Base-by-base conservation (phyloP, 805 yeast species). In the Jamesozyma spencerorum region DNA sequence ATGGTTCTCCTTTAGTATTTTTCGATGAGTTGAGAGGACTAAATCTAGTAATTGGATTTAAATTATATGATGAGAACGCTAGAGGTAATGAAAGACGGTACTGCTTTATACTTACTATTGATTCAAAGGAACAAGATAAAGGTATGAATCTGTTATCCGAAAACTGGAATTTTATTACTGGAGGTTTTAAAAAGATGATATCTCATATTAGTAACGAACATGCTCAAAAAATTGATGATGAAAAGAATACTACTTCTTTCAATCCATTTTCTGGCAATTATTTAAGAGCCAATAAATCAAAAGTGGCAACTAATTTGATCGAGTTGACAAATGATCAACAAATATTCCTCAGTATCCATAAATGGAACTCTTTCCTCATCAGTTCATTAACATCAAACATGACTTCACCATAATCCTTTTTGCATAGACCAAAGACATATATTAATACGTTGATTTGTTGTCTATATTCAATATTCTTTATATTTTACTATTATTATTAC, bases 41-140 rank as follows among this genome's bases (percentile, higher is more conserved):
- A 47, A 75, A 85, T 22, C 57, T 81, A 6, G 69, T 74, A 12
- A 65, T 74, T 42, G 70, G 79, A 3, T 80, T 82, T 63, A 79
- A 79, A 53, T 57, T 81, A 24, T 65, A 67, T 31, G 90, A 82
- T 55, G 60, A 68, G 11, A 74, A 75, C 36, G 87, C 90, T 0
- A 65, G 90, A 41, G 90, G 90, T 2, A 75, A 81, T 1, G 87
- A 82, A 54, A 63, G 90, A 43, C 71, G 82, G 39, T 82, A 80
- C 49, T 68, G 81, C 1, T 55, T 79, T 15, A 68, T 80, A 42
- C 75, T 80, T 12, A 69, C 78, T 1, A 63, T 74, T 10, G 82
- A 78, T 49, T 62, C 69, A 17, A 84, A 74, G 44, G 51, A 62
- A n/a, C 68, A 62, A 13, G 55, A 46, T 4, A 18, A 37, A 3